Base-by-base conservation (phyloP, 2,329 filamentous ascomycete genomes). In the Cryphonectria carpinicola region DNA sequence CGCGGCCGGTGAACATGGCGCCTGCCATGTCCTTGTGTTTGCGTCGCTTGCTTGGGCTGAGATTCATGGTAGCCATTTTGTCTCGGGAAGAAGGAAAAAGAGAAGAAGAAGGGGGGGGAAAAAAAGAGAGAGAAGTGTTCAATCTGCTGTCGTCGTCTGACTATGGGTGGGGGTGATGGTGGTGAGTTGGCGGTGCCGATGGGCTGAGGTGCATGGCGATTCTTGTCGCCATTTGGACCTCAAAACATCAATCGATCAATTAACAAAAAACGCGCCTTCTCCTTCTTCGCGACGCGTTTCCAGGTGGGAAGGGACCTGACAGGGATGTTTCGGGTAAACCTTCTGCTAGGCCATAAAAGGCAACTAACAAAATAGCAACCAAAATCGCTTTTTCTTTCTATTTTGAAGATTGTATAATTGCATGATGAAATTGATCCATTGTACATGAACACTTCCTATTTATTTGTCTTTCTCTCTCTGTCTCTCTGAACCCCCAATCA, bases 21-120 rank as follows among this genome's bases (percentile, higher is more conserved):
- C 71, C 71, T 43, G 71, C 67, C 7, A 71, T 67, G 64, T 73
- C 71, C 65, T 72, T 73, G 46, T 73, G 70, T 60, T 70, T 71
- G 66, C 71, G 76, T 46, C 79, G 77, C 70, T 79, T 80, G 43
- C 52, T 71, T 1, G 71, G 71, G 52, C 71, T 73, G 61, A 72
- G 70, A 19, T 73, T 66, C 60, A 73, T 68, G 41, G 60, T 25
- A 37, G 54, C 78, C 74, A 77, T 76, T 75, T 32, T 37, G 4
- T 32, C 22, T 49, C 22, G 17, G 19, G 37, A 7, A 17, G 32
- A 13, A 37, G 14, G 19, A 5, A 8, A 19, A 7, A 13, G 56
- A 60, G n/a, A n/a, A n/a, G n/a, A n/a, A n/a, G n/a, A n/a, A n/a
- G n/a, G n/a, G n/a, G n/a, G n/a, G n/a, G n/a, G n/a, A 25, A 14